phyloP scores from a whole-genome alignment of 2,329 filamentous ascomycete genomes.

The Setomelanomma holmii region DNA sequence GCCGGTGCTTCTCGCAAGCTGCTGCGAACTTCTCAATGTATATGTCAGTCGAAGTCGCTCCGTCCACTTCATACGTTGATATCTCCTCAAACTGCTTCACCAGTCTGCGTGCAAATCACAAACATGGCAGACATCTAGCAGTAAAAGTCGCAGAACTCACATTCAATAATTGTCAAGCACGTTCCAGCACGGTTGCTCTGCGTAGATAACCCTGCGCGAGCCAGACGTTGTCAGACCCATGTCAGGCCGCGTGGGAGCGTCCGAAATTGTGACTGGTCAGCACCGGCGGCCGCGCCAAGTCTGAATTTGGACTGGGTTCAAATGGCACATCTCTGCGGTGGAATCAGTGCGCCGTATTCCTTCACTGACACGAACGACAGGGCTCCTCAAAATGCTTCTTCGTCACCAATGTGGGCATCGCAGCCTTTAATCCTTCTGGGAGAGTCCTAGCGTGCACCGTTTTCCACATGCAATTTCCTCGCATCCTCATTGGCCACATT shows the following conservation, averaged over 20 bases:
- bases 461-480: constrained; percentile 27
- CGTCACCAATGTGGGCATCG: constrained; percentile 28
- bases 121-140: background rate
- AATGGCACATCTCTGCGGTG: constrained; percentile 30
- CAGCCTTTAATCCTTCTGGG: constrained; percentile 21
- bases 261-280: constrained; percentile 25
- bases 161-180: constrained; percentile 7
- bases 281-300: constrained; percentile 20
- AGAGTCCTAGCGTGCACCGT: constrained; percentile 21
- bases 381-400: constrained; percentile 27
- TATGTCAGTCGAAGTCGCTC: no score
- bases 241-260: constrained; percentile 8
- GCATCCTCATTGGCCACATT: constrained; percentile 23
- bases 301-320: constrained; percentile 18
- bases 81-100: no score
- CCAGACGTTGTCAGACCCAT: constrained; percentile 12
- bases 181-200: constrained; percentile 8
- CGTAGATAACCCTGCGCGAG: constrained; percentile 16
- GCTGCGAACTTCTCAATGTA: no score
- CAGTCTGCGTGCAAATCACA: background rate
- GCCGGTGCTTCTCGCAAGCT: no score
- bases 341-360: constrained; percentile 21
- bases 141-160: no score
- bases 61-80: no score
- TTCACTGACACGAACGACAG: constrained; percentile 22